phyloP scores from a whole-genome alignment of 495 filamentous ascomycete species.

The Xylaria castorea region DNA sequence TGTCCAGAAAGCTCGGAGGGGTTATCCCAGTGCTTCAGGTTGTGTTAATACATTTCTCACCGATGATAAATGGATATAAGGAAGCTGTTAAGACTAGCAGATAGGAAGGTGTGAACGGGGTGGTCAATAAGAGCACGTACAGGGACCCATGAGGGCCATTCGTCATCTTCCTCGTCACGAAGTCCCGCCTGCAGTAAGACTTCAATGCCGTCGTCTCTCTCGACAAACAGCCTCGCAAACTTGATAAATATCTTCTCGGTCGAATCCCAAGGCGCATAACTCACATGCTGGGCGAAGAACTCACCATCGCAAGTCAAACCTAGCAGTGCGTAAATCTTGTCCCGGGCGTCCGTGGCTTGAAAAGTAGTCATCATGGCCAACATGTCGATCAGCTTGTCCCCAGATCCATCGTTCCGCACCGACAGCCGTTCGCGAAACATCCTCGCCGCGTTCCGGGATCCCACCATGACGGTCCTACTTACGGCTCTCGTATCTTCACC shows the following conservation, averaged over 20 bases:
- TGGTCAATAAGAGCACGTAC: neutral
- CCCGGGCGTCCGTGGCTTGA: constrained; percentile 20
- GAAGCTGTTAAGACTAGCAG: too few species aligned
- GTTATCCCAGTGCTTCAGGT: neutral
- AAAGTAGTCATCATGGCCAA: constrained; percentile 5
- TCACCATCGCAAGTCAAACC: constrained; percentile 9
- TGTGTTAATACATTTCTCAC: neutral
- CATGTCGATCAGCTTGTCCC: constrained; percentile 22
- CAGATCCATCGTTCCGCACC: neutral
- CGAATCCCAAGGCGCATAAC: neutral
- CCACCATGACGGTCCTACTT: neutral
- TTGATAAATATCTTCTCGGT: neutral
- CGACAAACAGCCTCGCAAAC: neutral
- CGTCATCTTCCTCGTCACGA: neutral
- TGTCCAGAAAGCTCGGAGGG: neutral
- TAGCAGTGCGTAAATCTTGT: constrained; percentile 25
- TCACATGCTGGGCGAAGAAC: neutral
- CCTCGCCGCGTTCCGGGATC: neutral
- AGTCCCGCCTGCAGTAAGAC: neutral
- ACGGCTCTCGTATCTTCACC: neutral
- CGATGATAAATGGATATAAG: neutral
- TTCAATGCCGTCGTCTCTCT: neutral
- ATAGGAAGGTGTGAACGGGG: neutral
- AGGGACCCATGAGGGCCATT: neutral
- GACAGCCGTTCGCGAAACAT: neutral